Conservation (phyloP, 495 filamentous ascomycete species). For the Durotheca rogersii region DNA sequence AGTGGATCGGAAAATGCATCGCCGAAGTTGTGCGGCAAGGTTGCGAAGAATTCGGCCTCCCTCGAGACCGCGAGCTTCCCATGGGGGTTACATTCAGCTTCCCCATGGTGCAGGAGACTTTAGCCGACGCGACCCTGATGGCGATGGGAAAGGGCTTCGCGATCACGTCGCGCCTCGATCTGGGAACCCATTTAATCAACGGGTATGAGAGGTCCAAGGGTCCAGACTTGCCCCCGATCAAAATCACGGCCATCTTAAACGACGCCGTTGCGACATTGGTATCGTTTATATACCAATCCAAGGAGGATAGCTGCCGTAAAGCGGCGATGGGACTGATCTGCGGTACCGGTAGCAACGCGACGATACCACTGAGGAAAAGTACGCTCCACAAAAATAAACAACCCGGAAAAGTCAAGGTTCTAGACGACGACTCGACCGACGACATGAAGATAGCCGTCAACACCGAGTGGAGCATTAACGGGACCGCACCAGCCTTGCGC, state of each 20-base stretch:
- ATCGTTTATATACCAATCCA: constrained; percentile 65
- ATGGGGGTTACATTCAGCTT: constrained; percentile 88
- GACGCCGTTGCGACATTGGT: constrained; percentile 79
- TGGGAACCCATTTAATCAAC: constrained; percentile 64
- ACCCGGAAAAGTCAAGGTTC: constrained; percentile 51
- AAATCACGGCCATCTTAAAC: constrained; percentile 77
- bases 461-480: constrained; percentile 84
- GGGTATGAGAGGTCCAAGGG: constrained; percentile 61
- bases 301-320: constrained; percentile 43
- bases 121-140: constrained; percentile 77
- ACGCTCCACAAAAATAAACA: constrained; percentile 65
- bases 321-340: constrained; percentile 81
- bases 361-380: constrained; percentile 66
- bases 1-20: constrained; percentile 77
- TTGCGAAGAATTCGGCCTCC: constrained; percentile 33
- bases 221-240: constrained; percentile 61
- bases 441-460: constrained; percentile 71
- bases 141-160: constrained; percentile 88
- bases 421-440: constrained; percentile 57
- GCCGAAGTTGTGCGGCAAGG: constrained; percentile 64
- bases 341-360: constrained; percentile 82
- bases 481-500: constrained; percentile 64
- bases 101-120: constrained; percentile 74
- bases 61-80: constrained; percentile 52
- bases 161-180: constrained; percentile 69